Base-by-base conservation (phyloP, 2,329 filamentous ascomycete genomes). In the Atkinsonella hypoxylon region DNA sequence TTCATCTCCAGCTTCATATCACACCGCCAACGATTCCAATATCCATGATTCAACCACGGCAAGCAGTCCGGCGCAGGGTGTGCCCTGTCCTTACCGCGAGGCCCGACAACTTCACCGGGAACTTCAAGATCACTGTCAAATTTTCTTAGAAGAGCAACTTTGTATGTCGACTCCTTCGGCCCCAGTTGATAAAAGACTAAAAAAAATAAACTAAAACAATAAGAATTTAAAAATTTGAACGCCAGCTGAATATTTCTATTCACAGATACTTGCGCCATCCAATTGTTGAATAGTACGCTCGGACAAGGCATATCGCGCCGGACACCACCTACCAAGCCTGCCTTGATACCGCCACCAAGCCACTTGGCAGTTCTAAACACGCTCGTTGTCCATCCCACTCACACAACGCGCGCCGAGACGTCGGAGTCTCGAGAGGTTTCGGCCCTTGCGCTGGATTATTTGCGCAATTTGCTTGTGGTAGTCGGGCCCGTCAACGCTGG, bases 361-460 rank as follows among this genome's bases (percentile, higher is more conserved):
- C 83, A 91, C 56, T 72, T 97, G 22, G 83, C 87, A 8, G 72
- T 96, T 9, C 76, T 89, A n/a, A 81, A 77, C 42, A 93, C 88
- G 1, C 72, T 96, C n/a, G 67, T 83, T n/a, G 78, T 93, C 13
- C 89, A 95, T 60, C 91, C 91, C 0, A 70, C 73, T 22, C 79
- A 86, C 56, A 96, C 90, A 1, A 93, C 83, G 3, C 81, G 87
- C 47, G 77, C 84, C 3, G 74, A 76, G 30, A 78, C 80, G 9
- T 60, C 69, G 12, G 81, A 85, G 18, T 77, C 80, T 49, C 67
- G 76, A 48, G 74, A 82, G 46, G 78, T 87, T 10, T 74, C 87
- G 2, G 76, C 82, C 49, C 73, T 81, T 38, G 81, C 89, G 1
- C 69, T 91, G 31, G 72, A 74, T 38, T 86, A 93, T 52, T 74